These are phyloP conservation scores for Penicillium sp. DNA, from an alignment of 2,329 filamentous ascomycete species.

Conservation along the genomic window DNA sequence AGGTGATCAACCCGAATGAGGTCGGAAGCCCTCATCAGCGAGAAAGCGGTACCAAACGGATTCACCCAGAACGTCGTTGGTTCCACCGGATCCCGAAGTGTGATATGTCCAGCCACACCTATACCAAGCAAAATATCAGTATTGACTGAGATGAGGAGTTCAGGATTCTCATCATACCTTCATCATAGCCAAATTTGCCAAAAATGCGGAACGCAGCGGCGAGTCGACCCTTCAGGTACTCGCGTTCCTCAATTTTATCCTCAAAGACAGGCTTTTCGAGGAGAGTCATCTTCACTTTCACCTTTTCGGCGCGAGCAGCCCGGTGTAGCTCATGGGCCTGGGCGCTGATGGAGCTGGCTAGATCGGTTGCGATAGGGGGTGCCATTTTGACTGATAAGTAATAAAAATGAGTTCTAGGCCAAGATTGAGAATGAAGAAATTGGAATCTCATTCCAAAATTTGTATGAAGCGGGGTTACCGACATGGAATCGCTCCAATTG, in stretches of 20 bases:
- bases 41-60: conserved; percentile 63
- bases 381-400: not conserved
- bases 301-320: conserved; percentile 22
- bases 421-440: not conserved
- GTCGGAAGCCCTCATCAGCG: conserved; percentile 62
- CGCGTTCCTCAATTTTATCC: conserved; percentile 48
- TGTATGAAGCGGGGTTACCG: not conserved
- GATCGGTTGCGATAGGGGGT: not conserved
- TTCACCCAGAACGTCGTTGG: conserved; percentile 66
- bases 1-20: conserved; percentile 65
- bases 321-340: conserved; percentile 25
- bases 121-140: not conserved
- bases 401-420: not conserved
- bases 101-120: conserved; percentile 65
- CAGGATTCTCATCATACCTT: conserved; percentile 31
- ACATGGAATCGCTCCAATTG: not conserved
- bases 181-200: conserved; percentile 57
- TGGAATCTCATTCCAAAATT: not conserved
- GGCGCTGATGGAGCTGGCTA: conserved; percentile 9
- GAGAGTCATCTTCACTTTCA: conserved; percentile 35
- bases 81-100: conserved; percentile 60
- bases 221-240: conserved; percentile 56
- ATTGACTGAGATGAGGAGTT: not conserved
- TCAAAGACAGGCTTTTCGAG: conserved; percentile 39
- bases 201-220: conserved; percentile 60